Percentiles rank a stretch among this genome's conserved stretches.
Conservation (phyloP, 148 eudicot species). For the Cornus suecica region DNA sequence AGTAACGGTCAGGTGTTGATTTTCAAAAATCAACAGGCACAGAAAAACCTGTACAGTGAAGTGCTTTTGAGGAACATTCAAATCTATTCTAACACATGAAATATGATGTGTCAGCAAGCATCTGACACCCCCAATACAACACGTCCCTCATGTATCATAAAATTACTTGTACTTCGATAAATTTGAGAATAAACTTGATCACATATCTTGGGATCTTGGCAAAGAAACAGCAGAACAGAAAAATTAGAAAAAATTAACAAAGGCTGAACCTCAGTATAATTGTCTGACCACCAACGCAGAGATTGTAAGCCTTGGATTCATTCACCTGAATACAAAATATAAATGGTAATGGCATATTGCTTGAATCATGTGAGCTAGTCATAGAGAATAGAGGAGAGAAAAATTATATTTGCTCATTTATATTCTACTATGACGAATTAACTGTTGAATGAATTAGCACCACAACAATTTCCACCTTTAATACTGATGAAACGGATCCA, state of each 20-base stretch:
- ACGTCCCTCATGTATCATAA: background rate
- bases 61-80: background rate
- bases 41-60: too few species aligned
- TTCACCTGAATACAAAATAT: conserved; percentile 55
- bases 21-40: too few species aligned
- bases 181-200: background rate
- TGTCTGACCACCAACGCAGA: conserved; percentile 43
- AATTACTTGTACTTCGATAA: background rate
- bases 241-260: background rate
- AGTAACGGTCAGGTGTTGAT: too few species aligned
- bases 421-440: background rate
- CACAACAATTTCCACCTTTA: conserved; percentile 45
- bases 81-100: background rate
- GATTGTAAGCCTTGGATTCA: conserved; percentile 44
- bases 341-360: background rate
- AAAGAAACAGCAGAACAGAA: background rate
- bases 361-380: background rate
- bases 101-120: background rate
- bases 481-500: conserved; percentile 82
- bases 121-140: background rate
- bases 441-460: background rate
- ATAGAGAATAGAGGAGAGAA: background rate
- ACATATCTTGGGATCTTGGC: background rate
- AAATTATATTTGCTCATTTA: background rate
- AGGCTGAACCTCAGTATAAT: conserved; percentile 64